A percentile compares a stretch with the other conserved stretches of the same genome.
These are phyloP conservation scores for Aspergillus flavus DNA, from an alignment of 2,329 filamentous ascomycete genomes.

Conservation along the genomic window DNA sequence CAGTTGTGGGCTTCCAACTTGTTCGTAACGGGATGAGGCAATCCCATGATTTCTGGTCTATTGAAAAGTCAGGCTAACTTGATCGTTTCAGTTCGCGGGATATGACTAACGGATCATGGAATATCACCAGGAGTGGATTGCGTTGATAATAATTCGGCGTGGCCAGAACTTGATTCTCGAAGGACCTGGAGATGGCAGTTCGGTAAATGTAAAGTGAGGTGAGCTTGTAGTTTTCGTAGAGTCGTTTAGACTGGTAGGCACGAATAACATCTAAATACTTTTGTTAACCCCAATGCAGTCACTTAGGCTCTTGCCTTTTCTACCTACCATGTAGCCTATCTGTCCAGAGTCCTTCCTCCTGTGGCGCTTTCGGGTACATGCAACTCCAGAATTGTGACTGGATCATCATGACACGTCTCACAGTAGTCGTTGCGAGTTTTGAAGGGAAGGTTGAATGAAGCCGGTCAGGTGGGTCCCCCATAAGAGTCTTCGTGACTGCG, in stretches of 20 bases:
- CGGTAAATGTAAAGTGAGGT: slow-evolving; percentile 77
- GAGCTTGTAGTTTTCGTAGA: slow-evolving; percentile 77
- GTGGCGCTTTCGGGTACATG: slow-evolving; percentile 67
- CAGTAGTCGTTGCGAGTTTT: slow-evolving; percentile 55
- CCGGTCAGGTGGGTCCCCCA: slow-evolving; percentile 85
- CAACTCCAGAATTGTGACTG: slow-evolving; percentile 81
- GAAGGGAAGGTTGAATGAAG: slow-evolving; percentile 53
- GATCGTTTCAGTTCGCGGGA: background rate
- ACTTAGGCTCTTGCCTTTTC: background rate
- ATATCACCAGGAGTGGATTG: slow-evolving; percentile 75
- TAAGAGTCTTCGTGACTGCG: slow-evolving; percentile 86
- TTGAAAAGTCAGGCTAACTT: slow-evolving; percentile 16
- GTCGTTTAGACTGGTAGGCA: slow-evolving; percentile 69
- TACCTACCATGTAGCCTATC: slow-evolving; percentile 65
- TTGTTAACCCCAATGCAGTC: background rate
- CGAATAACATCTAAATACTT: slow-evolving; percentile 69
- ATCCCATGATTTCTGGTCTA: slow-evolving; percentile 70
- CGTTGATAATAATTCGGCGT: slow-evolving; percentile 68
- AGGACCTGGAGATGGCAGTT: slow-evolving; percentile 71
- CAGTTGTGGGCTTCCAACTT: slow-evolving; percentile 80
- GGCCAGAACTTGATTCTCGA: slow-evolving; percentile 83
- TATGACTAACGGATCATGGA: slow-evolving; percentile 79
- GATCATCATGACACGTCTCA: slow-evolving; percentile 59
- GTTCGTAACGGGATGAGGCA: slow-evolving; percentile 70
- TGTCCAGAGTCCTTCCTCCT: slow-evolving; percentile 31